Conservation (phyloP, 768 basidiomycete genomes). For the Suillus placidus region DNA sequence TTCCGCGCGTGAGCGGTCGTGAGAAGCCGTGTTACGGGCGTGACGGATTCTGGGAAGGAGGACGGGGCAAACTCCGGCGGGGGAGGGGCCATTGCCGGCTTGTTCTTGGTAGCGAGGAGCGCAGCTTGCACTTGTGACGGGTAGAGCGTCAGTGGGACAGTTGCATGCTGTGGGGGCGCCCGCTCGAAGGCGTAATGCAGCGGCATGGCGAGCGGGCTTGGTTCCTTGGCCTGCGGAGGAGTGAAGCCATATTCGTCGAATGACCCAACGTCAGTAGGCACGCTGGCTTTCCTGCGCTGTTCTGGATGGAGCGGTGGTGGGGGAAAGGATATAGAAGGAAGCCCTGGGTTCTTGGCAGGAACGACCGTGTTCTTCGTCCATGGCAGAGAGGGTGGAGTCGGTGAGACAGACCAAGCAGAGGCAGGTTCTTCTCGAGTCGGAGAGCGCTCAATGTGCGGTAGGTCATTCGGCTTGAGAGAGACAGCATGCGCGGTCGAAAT, state of each 20-base stretch:
- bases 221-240: constrained; percentile 23
- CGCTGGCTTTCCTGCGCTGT: constrained; percentile 36
- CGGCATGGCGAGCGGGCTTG: constrained; percentile 39
- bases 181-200: constrained; percentile 45
- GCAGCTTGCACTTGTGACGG: constrained; percentile 23
- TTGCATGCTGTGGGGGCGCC: constrained; percentile 16
- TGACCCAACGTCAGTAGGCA: constrained; percentile 40
- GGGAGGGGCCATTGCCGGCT: not conserved
- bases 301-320: constrained; percentile 37
- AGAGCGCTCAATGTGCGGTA: constrained; percentile 35
- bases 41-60: constrained; percentile 24
- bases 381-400: constrained; percentile 28
- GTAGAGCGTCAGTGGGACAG: constrained; percentile 19
- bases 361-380: constrained; percentile 24
- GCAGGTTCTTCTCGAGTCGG: constrained; percentile 28
- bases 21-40: constrained; percentile 48
- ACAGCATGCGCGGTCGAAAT: constrained; percentile 48
- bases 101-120: not conserved
- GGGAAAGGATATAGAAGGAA: constrained; percentile 39
- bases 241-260: constrained; percentile 29
- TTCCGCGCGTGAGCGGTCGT: constrained; percentile 46
- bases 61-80: constrained; percentile 12
- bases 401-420: constrained; percentile 37
- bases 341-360: constrained; percentile 31
- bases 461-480: constrained; percentile 23